Percentiles rank a stretch among this genome's conserved stretches.
These are phyloP conservation scores for Phytophthora palmivora DNA, from an alignment of 352 stramenopile species.

Conservation along the genomic window DNA sequence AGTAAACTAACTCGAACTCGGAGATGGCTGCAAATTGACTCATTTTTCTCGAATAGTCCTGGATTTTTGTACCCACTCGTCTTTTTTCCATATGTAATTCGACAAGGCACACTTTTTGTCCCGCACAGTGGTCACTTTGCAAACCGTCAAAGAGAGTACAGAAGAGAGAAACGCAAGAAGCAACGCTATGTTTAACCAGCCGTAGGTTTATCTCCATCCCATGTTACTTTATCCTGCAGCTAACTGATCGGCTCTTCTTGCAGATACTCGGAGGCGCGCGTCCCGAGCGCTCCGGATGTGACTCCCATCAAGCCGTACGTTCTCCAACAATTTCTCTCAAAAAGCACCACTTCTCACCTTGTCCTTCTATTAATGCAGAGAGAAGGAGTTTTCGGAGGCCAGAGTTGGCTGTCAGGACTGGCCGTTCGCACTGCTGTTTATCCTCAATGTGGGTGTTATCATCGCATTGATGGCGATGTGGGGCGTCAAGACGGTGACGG, in stretches of 20 bases:
- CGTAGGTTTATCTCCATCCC: conserved; percentile 24
- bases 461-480: conserved; percentile 69
- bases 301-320: conserved; percentile 74
- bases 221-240: background rate
- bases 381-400: conserved; percentile 28
- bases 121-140: conserved; percentile 15
- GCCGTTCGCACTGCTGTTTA: conserved; percentile 83
- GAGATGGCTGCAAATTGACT: no score
- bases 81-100: background rate
- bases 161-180: background rate
- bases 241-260: conserved; percentile 11
- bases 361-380: conserved; percentile 30
- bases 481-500: conserved; percentile 69
- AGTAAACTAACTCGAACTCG: no score
- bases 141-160: conserved; percentile 13
- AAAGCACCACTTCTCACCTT: background rate
- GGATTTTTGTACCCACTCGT: background rate
- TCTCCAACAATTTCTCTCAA: background rate
- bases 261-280: conserved; percentile 43
- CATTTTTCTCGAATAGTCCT: background rate
- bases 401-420: conserved; percentile 68
- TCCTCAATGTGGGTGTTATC: conserved; percentile 80
- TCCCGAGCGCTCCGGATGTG: conserved; percentile 54
- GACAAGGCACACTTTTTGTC: background rate
- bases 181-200: conserved; percentile 39